A percentile compares a stretch with the other conserved stretches of the same genome.
phyloP scores from a whole-genome alignment of 306 rosid genomes.

The Gleditsia sinensis region DNA sequence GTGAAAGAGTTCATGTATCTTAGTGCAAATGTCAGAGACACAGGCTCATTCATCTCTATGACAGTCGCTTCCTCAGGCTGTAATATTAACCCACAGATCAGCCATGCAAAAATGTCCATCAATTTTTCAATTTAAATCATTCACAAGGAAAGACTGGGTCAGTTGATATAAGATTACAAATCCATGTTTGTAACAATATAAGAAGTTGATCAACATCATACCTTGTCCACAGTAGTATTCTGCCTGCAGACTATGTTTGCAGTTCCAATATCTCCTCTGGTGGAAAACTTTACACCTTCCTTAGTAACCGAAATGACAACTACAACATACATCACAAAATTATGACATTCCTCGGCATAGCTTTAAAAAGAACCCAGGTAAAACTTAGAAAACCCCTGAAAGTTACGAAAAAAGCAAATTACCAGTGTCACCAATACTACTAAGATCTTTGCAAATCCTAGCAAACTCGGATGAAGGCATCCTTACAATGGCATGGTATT shows the following conservation, averaged over 20 bases:
- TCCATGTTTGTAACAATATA: not conserved
- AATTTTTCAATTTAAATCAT: not conserved
- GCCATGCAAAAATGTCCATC: not conserved
- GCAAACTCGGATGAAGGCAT: conserved; percentile 93
- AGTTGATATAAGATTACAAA: not conserved
- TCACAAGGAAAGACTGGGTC: not conserved
- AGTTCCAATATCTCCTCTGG: conserved; percentile 89
- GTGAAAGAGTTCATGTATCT: conserved; percentile 95
- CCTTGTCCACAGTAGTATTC: conserved; percentile 92
- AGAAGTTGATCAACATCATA: conserved; percentile 26
- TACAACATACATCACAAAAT: conserved; percentile 39
- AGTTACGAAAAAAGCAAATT: conserved; percentile 19
- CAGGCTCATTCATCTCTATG: conserved; percentile 88
- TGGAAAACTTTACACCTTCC: conserved; percentile 96
- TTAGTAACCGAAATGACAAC: conserved; percentile 92
- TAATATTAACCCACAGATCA: conserved; percentile 1
- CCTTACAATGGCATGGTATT: conserved; percentile 87
- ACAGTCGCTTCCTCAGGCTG: conserved; percentile 68
- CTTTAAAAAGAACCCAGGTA: not conserved
- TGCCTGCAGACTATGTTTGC: conserved; percentile 96
- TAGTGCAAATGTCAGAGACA: conserved; percentile 80
- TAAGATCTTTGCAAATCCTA: conserved; percentile 88
- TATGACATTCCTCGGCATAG: not conserved
- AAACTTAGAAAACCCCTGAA: not conserved
- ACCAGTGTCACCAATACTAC: conserved; percentile 97